These are phyloP conservation scores for Calonectria montana DNA, from an alignment of 2,329 filamentous ascomycete genomes.

Conservation along the genomic window DNA sequence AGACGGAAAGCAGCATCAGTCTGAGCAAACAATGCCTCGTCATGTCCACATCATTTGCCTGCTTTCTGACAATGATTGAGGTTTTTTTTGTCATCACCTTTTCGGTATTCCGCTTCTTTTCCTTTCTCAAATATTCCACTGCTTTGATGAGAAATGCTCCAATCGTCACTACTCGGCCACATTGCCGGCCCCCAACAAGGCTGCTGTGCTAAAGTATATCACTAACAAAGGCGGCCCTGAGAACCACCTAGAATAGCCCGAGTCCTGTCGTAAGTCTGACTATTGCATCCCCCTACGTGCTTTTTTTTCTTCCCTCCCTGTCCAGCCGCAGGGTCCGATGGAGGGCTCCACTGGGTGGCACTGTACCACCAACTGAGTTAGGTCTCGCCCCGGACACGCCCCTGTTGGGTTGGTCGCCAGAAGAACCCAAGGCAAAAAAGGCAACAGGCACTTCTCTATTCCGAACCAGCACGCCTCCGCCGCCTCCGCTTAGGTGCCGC, in stretches of 20 bases:
- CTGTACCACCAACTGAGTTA: background rate
- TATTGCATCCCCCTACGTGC: constrained; percentile 23
- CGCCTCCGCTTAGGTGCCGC: background rate
- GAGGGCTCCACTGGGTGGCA: constrained; percentile 17
- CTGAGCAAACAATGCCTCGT: background rate
- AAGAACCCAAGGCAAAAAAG: constrained; percentile 2
- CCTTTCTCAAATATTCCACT: background rate
- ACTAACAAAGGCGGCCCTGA: constrained; percentile 33
- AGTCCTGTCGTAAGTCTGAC: constrained; percentile 14
- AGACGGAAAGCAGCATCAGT: background rate
- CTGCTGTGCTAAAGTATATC: constrained; percentile 33
- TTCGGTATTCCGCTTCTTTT: background rate
- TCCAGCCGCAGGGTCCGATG: constrained; percentile 43
- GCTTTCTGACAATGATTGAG: background rate
- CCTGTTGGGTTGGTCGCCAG: background rate
- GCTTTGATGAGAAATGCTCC: background rate
- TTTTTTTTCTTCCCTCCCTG: constrained; percentile 38
- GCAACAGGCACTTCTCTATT: background rate
- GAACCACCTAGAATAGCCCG: constrained; percentile 25
- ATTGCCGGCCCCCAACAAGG: constrained; percentile 30
- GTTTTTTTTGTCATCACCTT: background rate
- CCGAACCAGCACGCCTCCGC: background rate
- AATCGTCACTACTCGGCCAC: background rate
- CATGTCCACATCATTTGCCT: background rate
- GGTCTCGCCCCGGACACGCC: constrained; percentile 1